Percentiles rank a stretch among this genome's conserved stretches.
Evolutionary conservation across 768 basidiomycete species (phyloP).

Genomic region (Rhizopogon vesiculosus): DNA sequence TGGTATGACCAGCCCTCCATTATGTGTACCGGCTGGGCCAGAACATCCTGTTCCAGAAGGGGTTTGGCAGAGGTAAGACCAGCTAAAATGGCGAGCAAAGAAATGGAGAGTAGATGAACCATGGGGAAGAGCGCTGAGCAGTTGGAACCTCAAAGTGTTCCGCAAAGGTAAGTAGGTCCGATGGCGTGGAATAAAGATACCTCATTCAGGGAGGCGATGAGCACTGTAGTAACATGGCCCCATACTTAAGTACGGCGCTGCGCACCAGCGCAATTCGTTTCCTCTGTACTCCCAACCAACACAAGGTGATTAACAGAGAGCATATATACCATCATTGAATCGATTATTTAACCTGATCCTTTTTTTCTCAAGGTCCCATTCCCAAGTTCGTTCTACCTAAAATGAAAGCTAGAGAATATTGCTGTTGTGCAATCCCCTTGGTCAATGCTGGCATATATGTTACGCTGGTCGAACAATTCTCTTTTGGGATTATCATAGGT

Average conservation of each 20-base stretch:
- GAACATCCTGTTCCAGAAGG: constrained; percentile 24
- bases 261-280: background rate
- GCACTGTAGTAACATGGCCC: too few species aligned
- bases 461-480: constrained; percentile 72
- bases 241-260: background rate
- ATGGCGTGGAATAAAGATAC: constrained; percentile 18
- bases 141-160: constrained; percentile 12
- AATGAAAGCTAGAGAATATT: constrained; percentile 83
- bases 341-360: background rate
- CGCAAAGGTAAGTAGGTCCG: constrained; percentile 11
- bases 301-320: background rate
- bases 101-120: constrained; percentile 23
- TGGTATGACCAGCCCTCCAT: constrained; percentile 58
- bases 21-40: constrained; percentile 25
- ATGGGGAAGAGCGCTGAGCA: constrained; percentile 14
- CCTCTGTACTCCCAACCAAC: background rate
- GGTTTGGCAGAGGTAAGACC: constrained; percentile 19
- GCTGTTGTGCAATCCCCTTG: constrained; percentile 89
- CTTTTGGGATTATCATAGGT: constrained; percentile 60
- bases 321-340: background rate
- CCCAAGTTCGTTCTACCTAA: background rate
- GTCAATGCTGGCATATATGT: constrained; percentile 89
- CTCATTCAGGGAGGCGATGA: background rate
- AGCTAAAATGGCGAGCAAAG: constrained; percentile 25
- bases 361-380: background rate